phyloP scores from a whole-genome alignment of 2,329 filamentous ascomycete genomes.

The Didymella exigua region DNA sequence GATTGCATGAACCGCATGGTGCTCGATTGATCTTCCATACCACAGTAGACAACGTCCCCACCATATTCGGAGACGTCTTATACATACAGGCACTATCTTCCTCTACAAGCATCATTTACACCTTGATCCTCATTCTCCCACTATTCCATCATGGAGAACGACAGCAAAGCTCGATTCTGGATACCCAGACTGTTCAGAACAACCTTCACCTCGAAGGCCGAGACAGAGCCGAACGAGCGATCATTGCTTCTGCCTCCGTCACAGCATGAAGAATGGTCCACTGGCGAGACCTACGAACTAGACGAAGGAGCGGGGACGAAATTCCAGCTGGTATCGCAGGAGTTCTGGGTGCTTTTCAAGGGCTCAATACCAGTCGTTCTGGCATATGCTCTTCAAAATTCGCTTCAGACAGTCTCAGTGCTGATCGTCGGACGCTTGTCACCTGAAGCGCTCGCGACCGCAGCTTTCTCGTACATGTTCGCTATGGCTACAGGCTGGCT shows the following conservation, averaged over 20 bases:
- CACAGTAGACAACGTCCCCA: not conserved
- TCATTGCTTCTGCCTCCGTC: slow-evolving; percentile 52
- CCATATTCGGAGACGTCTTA: not conserved
- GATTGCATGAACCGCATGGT: slow-evolving; percentile 22
- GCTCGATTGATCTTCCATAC: slow-evolving; percentile 9
- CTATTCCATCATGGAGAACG: slow-evolving; percentile 30
- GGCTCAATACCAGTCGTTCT: slow-evolving; percentile 79
- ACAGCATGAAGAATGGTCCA: slow-evolving; percentile 43
- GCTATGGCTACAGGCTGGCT: slow-evolving; percentile 89
- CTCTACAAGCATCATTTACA: not conserved
- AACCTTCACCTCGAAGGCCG: slow-evolving; percentile 22
- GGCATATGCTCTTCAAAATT: slow-evolving; percentile 85
- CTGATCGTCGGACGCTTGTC: slow-evolving; percentile 80
- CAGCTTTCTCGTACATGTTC: slow-evolving; percentile 92
- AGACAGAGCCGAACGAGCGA: slow-evolving; percentile 48
- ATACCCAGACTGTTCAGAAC: slow-evolving; percentile 35
- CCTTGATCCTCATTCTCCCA: not conserved
- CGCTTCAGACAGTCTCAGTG: slow-evolving; percentile 80
- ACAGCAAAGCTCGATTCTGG: slow-evolving; percentile 34
- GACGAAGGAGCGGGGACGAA: slow-evolving; percentile 44
- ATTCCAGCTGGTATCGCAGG: slow-evolving; percentile 54
- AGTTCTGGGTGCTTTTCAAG: slow-evolving; percentile 71
- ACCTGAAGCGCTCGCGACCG: slow-evolving; percentile 78
- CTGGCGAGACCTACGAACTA: slow-evolving; percentile 47
- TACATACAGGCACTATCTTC: not conserved